A percentile compares a stretch with the other conserved stretches of the same genome.
Evolutionary conservation across 108 stramenopile genomes (phyloP).

Genomic region (Fistulifera solaris): DNA sequence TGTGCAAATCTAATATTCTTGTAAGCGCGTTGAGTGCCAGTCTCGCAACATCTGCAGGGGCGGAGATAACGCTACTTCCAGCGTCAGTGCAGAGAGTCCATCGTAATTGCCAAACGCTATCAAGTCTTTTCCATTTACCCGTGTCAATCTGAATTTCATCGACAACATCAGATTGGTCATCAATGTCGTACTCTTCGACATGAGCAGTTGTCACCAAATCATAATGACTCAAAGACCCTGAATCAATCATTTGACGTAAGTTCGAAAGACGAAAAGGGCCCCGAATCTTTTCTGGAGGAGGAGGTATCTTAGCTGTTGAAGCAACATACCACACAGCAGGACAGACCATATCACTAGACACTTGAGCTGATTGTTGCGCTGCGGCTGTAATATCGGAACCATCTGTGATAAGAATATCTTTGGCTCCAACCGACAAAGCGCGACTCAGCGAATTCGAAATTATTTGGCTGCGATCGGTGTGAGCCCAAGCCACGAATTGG

Average conservation of each 20-base stretch:
- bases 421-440: not conserved
- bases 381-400: slow-evolving; percentile 10
- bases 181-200: slow-evolving; percentile 37
- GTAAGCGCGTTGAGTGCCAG: slow-evolving; percentile 38
- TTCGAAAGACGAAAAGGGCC: slow-evolving; percentile 68
- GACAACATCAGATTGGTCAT: slow-evolving; percentile 6
- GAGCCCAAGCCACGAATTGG: slow-evolving; percentile 67
- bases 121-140: slow-evolving; percentile 57
- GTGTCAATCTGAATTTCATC: slow-evolving; percentile 59
- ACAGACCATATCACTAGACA: slow-evolving; percentile 21
- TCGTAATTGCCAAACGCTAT: slow-evolving; percentile 61
- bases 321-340: slow-evolving; percentile 68
- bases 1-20: slow-evolving; percentile 53
- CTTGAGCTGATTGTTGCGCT: slow-evolving; percentile 1
- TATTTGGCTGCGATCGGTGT: slow-evolving; percentile 52
- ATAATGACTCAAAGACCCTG: slow-evolving; percentile 35
- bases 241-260: slow-evolving; percentile 34
- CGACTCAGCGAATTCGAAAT: slow-evolving; percentile 9
- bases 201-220: slow-evolving; percentile 37
- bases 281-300: slow-evolving; percentile 39
- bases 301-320: slow-evolving; percentile 38
- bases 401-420: slow-evolving; percentile 18
- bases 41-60: slow-evolving; percentile 36
- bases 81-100: slow-evolving; percentile 58
- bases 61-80: slow-evolving; percentile 23